A percentile compares a stretch with the other conserved stretches of the same genome.
Evolutionary conservation across 306 rosid species (phyloP).

Genomic region (Castanea mollissima): DNA sequence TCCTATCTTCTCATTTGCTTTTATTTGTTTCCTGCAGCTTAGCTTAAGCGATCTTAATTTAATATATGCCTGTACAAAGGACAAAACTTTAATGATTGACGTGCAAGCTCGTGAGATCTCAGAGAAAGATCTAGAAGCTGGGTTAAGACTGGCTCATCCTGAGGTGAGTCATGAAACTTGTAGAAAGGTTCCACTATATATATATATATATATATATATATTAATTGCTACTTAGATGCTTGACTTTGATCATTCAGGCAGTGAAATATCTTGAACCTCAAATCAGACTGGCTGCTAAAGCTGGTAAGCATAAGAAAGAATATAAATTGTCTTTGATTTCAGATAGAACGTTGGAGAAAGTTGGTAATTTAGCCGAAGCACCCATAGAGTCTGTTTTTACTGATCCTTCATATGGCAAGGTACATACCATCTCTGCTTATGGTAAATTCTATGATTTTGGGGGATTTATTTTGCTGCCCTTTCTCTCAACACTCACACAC

Average conservation of each 20-base stretch:
- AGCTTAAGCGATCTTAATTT: slow-evolving; percentile 87
- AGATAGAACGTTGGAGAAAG: slow-evolving; percentile 76
- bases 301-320: slow-evolving; percentile 79
- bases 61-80: slow-evolving; percentile 92
- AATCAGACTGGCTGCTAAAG: slow-evolving; percentile 84
- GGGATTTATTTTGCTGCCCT: background rate
- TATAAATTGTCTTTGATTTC: slow-evolving; percentile 86
- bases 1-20: slow-evolving; percentile 22
- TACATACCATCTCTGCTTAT: slow-evolving; percentile 17
- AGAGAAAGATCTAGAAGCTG: slow-evolving; percentile 86
- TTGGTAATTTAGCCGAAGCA: slow-evolving; percentile 63
- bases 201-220: background rate
- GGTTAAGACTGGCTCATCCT: slow-evolving; percentile 86
- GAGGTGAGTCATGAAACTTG: slow-evolving; percentile 56
- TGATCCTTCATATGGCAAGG: slow-evolving; percentile 93
- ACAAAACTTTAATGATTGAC: slow-evolving; percentile 94
- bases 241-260: slow-evolving; percentile 53
- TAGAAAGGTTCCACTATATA: background rate
- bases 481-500: background rate
- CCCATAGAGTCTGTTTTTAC: slow-evolving; percentile 85
- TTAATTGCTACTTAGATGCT: slow-evolving; percentile 31
- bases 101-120: slow-evolving; percentile 96
- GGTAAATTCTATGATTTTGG: slow-evolving; percentile 3
- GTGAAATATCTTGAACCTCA: slow-evolving; percentile 93
- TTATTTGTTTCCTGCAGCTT: slow-evolving; percentile 58